Percentiles rank a stretch among this genome's conserved stretches.
Evolutionary conservation across 1,139 yeast species (phyloP).

Genomic region (Candida sanyaensis): DNA sequence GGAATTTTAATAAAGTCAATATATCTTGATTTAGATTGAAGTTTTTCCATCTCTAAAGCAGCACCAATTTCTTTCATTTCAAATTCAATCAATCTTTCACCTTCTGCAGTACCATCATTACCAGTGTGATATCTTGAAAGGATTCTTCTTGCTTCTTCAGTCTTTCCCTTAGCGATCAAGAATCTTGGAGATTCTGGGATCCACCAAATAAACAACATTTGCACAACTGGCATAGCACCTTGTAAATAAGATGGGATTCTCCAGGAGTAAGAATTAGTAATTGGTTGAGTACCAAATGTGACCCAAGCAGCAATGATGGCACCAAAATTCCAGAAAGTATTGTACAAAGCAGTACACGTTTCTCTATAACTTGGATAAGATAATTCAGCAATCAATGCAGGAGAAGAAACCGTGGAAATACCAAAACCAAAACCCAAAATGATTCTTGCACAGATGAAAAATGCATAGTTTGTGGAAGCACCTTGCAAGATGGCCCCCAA

Average conservation of each 20-base stretch:
- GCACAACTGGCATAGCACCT: slow-evolving; percentile 34
- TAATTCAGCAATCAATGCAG: slow-evolving; percentile 41
- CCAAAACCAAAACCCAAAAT: slow-evolving; percentile 46
- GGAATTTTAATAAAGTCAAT: slow-evolving; percentile 34
- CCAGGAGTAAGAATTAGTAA: slow-evolving; percentile 36
- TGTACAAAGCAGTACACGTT: slow-evolving; percentile 45
- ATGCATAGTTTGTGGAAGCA: slow-evolving; percentile 36
- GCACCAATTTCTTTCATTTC: slow-evolving; percentile 48
- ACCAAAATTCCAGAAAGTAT: slow-evolving; percentile 54
- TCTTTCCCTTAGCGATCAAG: slow-evolving; percentile 37
- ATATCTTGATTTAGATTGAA: slow-evolving; percentile 28
- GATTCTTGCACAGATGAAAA: slow-evolving; percentile 40
- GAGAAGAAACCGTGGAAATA: slow-evolving; percentile 39
- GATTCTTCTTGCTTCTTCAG: slow-evolving; percentile 39
- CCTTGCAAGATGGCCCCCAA: slow-evolving; percentile 48
- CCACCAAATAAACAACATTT: slow-evolving; percentile 27
- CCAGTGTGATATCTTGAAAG: slow-evolving; percentile 47
- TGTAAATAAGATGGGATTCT: slow-evolving; percentile 50
- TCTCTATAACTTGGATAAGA: slow-evolving; percentile 53
- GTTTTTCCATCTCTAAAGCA: slow-evolving; percentile 37
- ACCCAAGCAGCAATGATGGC: slow-evolving; percentile 58
- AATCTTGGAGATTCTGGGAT: slow-evolving; percentile 54
- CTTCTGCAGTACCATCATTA: slow-evolving; percentile 27
- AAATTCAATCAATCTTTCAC: slow-evolving; percentile 38
- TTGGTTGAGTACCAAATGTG: slow-evolving; percentile 46